Evolutionary conservation across 192 early-diverging fungal genomes (phyloP).

Genomic region (Entomortierella lignicola): DNA sequence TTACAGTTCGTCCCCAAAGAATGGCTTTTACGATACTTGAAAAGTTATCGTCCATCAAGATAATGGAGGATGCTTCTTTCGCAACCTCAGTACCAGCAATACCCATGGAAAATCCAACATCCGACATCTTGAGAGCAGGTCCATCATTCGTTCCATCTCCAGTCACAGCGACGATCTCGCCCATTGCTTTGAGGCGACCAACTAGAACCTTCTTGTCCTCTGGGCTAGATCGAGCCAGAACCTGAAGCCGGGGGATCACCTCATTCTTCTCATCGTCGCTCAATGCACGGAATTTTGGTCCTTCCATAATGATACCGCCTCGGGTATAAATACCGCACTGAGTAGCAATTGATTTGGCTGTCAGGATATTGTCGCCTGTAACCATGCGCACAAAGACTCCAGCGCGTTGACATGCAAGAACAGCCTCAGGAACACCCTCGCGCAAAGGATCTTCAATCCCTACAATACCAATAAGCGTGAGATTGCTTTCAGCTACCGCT

Average conservation of each 20-base stretch:
- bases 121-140: constrained; percentile 91
- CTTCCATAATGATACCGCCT: constrained; percentile 94
- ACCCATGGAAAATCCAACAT: constrained; percentile 99
- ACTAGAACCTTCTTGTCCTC: constrained; percentile 98
- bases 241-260: constrained; percentile 93
- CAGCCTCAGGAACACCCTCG: constrained; percentile 93
- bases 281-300: constrained; percentile 91
- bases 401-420: constrained; percentile 87
- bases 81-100: constrained; percentile 99
- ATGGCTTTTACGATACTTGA: constrained; percentile 96
- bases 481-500: constrained; percentile 63
- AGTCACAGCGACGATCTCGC: constrained; percentile 97
- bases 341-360: constrained; percentile 93
- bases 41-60: constrained; percentile 99
- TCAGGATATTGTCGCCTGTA: constrained; percentile 96
- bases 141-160: constrained; percentile 99
- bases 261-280: constrained; percentile 87
- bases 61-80: constrained; percentile 98
- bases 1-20: constrained; percentile 96
- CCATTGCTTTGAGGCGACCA: constrained; percentile 84
- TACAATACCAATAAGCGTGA: constrained; percentile 89
- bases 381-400: constrained; percentile 99
- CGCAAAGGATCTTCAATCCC: constrained; percentile 98
- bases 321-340: constrained; percentile 92
- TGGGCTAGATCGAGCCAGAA: constrained; percentile 94